These are phyloP conservation scores for Crithidia mellificae DNA, from an alignment of 208 protist species.

Conservation along the genomic window DNA sequence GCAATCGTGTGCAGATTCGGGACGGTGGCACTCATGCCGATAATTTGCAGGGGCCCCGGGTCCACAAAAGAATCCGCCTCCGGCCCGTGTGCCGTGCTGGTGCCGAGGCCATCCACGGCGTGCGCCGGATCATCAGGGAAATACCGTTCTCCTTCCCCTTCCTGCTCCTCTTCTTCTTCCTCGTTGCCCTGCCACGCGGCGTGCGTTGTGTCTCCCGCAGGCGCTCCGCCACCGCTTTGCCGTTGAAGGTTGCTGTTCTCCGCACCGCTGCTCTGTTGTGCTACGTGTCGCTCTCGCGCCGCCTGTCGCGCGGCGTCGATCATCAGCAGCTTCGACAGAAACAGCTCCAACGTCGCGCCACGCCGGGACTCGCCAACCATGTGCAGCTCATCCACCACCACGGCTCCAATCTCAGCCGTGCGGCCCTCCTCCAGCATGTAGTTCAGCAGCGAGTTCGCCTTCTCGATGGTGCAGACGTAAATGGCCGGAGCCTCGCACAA, in stretches of 20 bases:
- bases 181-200: background rate
- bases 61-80: background rate
- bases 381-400: conserved; percentile 96
- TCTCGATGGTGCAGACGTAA: conserved; percentile 94
- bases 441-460: conserved; percentile 91
- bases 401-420: conserved; percentile 61
- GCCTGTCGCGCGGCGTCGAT: conserved; percentile 24
- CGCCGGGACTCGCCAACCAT: conserved; percentile 90
- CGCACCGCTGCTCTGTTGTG: background rate
- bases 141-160: no score
- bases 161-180: background rate
- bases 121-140: background rate
- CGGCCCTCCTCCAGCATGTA: conserved; percentile 72
- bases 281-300: background rate
- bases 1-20: conserved; percentile 84
- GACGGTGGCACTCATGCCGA: conserved; percentile 94
- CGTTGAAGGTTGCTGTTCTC: no score
- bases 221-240: no score
- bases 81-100: no score
- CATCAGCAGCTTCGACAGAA: conserved; percentile 85
- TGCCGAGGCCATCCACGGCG: no score
- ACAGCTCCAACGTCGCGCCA: conserved; percentile 85
- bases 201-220: background rate
- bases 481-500: conserved; percentile 46
- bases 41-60: conserved; percentile 67